phyloP scores from a whole-genome alignment of 2,329 filamentous ascomycete genomes.

The Botrytis aclada region DNA sequence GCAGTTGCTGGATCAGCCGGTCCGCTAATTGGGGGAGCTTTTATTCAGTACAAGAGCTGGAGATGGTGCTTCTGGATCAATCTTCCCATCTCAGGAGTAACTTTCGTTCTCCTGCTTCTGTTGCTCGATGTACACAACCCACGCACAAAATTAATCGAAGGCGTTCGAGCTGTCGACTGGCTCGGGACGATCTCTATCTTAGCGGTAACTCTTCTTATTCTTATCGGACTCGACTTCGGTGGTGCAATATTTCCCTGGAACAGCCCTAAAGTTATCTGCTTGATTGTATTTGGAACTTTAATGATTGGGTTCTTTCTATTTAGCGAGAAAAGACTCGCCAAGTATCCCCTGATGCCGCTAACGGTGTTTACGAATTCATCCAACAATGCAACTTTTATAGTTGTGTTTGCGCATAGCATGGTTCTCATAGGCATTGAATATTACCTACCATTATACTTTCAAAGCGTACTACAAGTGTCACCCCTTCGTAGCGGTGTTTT shows the following conservation, averaged over 20 bases:
- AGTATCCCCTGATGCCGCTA: slow-evolving; percentile 73
- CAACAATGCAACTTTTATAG: slow-evolving; percentile 42
- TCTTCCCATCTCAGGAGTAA: slow-evolving; percentile 32
- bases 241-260: slow-evolving; percentile 68
- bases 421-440: slow-evolving; percentile 52
- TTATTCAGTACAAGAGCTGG: slow-evolving; percentile 58
- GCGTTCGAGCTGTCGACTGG: slow-evolving; percentile 59
- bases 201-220: slow-evolving; percentile 74
- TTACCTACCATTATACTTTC: slow-evolving; percentile 65
- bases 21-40: slow-evolving; percentile 58
- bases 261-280: slow-evolving; percentile 71
- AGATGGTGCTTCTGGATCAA: slow-evolving; percentile 62
- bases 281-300: slow-evolving; percentile 66
- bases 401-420: slow-evolving; percentile 44
- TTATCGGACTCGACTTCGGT: slow-evolving; percentile 80
- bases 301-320: slow-evolving; percentile 58
- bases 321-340: slow-evolving; percentile 68
- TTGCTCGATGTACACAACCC: slow-evolving; percentile 65
- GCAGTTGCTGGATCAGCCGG: slow-evolving; percentile 58
- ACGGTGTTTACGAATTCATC: slow-evolving; percentile 64
- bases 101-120: slow-evolving; percentile 54
- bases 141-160: slow-evolving; percentile 52
- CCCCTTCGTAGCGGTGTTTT: slow-evolving; percentile 74
- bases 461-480: slow-evolving; percentile 65
- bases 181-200: slow-evolving; percentile 61